phyloP scores from a whole-genome alignment of 441 rosid genomes.

The Syzygium malaccense region DNA sequence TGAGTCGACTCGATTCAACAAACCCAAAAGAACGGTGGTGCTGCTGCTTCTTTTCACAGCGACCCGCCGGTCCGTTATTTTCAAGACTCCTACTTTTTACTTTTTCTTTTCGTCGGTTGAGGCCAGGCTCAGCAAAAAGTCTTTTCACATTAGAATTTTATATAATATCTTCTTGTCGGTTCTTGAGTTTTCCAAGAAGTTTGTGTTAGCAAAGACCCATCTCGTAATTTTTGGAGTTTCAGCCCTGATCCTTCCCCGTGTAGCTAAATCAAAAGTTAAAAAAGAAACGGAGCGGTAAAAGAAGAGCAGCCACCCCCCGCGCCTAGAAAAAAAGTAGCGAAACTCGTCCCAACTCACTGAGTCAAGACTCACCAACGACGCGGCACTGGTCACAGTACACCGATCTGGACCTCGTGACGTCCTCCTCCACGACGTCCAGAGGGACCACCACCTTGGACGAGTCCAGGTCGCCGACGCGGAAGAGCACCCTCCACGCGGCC shows the following conservation, averaged over 20 bases:
- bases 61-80: not conserved
- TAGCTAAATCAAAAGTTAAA: not conserved
- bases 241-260: not conserved
- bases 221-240: not conserved
- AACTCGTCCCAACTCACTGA: not conserved
- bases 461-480: conserved; percentile 46
- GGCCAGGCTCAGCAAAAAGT: not conserved
- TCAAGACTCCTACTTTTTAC: not conserved
- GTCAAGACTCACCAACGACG: conserved; percentile 59
- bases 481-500: conserved; percentile 55
- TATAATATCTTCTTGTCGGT: not conserved
- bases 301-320: not conserved
- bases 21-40: not conserved
- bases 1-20: not conserved
- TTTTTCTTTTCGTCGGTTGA: not conserved
- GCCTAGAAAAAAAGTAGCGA: not conserved
- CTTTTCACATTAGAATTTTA: not conserved
- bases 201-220: not conserved
- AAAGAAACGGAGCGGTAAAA: not conserved
- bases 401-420: conserved; percentile 54
- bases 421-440: conserved; percentile 62
- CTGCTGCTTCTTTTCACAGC: not conserved
- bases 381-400: conserved; percentile 73
- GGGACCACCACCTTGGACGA: conserved; percentile 24
- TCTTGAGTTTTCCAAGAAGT: not conserved